Evolutionary conservation across 225 moss, liverwort and hornwort genomes (phyloP).

Genomic region (Physcomitrellopsis africana): DNA sequence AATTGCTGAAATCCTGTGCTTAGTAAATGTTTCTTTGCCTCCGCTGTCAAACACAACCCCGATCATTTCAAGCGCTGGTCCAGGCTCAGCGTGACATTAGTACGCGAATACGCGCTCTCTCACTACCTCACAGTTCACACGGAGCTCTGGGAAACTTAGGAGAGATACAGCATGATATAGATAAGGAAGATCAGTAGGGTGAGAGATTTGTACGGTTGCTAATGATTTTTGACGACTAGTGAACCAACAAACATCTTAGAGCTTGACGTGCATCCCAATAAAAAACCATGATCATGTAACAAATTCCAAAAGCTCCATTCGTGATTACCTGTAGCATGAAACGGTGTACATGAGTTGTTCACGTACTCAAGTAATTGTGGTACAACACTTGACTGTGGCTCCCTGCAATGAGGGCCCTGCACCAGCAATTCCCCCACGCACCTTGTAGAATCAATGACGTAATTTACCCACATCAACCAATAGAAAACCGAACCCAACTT

Average conservation of each 20-base stretch:
- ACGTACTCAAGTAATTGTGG: constrained; percentile 66
- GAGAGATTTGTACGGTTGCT: too few relatives aligned
- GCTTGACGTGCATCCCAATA: background rate
- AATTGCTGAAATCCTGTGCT: constrained; percentile 77
- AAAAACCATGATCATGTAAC: constrained; percentile 16
- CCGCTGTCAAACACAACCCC: constrained; percentile 54
- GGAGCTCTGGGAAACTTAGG: background rate
- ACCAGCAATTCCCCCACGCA: constrained; percentile 19
- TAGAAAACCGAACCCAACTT: constrained; percentile 9
- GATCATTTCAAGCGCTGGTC: constrained; percentile 26
- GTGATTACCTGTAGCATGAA: constrained; percentile 65
- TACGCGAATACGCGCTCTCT: constrained; percentile 11
- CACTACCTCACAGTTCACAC: constrained; percentile 2
- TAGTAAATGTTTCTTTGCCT: constrained; percentile 66
- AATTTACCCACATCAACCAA: constrained; percentile 4
- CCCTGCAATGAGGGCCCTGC: constrained; percentile 65
- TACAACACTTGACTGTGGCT: constrained; percentile 60
- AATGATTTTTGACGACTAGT: too few relatives aligned
- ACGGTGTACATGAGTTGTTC: constrained; percentile 72
- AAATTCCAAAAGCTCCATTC: constrained; percentile 2
- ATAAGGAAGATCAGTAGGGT: too few relatives aligned
- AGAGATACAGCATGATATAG: constrained; percentile 13
- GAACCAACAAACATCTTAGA: background rate
- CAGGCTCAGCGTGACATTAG: constrained; percentile 22
- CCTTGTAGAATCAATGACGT: constrained; percentile 21